Evolutionary conservation across 2,329 filamentous ascomycete species (phyloP), one percentile per base, ranked within the genome.

Genomic region (Pseudogymnoascus sp.): DNA sequence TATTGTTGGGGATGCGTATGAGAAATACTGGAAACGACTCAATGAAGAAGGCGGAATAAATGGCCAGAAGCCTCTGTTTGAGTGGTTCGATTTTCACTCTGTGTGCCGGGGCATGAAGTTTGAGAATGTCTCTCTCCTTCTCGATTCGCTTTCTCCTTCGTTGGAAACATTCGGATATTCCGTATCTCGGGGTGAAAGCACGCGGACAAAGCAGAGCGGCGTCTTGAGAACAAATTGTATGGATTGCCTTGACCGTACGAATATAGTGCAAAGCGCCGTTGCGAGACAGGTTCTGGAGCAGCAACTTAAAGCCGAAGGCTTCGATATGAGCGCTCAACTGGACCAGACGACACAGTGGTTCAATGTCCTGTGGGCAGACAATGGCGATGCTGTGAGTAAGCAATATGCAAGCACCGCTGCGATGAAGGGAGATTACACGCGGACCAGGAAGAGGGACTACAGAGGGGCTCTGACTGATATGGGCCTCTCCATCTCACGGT

Each of bases 81-180:
- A 96, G 70, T 99, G 94, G 94, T 99, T 97, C 68, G 94, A 99
- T 70, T 99, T 99, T 69, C 94, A 97, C 72, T 81, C 85, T 16
- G 89, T 89, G 28, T 97, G 94, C 70, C 87, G 91, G 14, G 94
- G 94, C 0, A 97, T 99, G 93, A 95, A 91, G 67, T 99, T 97
- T 69, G 93, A 97, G 70, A 97, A 97, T 62, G 92, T 97, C 11
- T 88, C 86, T 61, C 78, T 87, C 28, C 80, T 99, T 1, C 80
- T 99, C 59, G 81, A 90, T 54, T 85, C 78, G 0, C 74, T 97
- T 3, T 82, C 82, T 28, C 75, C 79, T 3, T 85, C 82, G n/a
- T 77, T 97, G 9, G 84, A 88, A 43, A 77, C 79, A 4, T 84
- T 88, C 50, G 87, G 89, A 1, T 91, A 89, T 75, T 91, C 88